Conservation (phyloP, 331 rosid genomes). For the Telfairia occidentalis region DNA sequence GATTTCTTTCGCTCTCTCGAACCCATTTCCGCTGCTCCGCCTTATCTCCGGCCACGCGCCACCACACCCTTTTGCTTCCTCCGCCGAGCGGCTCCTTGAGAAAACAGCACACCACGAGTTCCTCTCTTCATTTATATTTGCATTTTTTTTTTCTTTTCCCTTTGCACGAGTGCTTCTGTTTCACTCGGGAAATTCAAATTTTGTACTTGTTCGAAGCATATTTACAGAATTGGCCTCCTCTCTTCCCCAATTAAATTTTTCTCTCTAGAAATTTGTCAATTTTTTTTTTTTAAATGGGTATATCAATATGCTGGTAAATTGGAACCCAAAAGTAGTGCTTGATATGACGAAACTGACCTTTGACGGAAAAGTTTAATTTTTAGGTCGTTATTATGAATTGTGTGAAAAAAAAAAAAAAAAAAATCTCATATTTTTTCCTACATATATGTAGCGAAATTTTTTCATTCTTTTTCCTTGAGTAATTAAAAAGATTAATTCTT, state of each 20-base stretch:
- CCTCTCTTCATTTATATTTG: background rate
- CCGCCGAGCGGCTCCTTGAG: background rate
- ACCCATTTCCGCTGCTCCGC: conserved; percentile 26
- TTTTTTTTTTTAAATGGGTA: no score
- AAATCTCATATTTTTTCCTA: no score
- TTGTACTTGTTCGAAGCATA: background rate
- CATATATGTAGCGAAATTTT: no score
- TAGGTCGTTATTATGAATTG: no score
- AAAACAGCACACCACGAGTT: background rate
- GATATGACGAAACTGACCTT: background rate
- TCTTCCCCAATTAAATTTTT: background rate
- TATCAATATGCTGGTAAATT: no score
- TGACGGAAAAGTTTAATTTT: background rate
- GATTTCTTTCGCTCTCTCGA: conserved; percentile 37
- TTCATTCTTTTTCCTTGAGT: no score
- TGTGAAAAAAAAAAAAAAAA: no score
- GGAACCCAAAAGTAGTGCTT: no score
- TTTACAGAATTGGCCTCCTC: background rate
- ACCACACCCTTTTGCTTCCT: background rate
- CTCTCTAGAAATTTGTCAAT: background rate
- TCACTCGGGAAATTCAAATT: background rate
- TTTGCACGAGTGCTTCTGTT: conserved; percentile 3
- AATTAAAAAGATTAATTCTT: no score
- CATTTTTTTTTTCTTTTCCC: background rate
- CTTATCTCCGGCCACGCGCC: background rate